These are phyloP conservation scores for Imleria badia DNA, from an alignment of 768 basidiomycete genomes.

Conservation along the genomic window DNA sequence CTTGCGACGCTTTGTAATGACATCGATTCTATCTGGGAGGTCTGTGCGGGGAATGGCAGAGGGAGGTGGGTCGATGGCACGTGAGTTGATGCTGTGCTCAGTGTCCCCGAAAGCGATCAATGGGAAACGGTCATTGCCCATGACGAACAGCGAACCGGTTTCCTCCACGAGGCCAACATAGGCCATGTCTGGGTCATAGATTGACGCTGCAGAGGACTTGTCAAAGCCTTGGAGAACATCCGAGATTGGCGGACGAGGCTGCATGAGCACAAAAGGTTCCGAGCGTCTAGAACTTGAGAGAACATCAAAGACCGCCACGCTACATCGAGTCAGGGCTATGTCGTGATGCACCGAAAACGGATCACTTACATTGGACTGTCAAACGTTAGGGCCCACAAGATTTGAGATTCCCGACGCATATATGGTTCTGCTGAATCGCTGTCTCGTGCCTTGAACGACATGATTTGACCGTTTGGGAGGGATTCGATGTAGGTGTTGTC, in stretches of 20 bases:
- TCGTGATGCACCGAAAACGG: neutral
- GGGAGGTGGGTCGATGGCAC: conserved; percentile 37
- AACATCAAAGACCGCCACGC: conserved; percentile 84
- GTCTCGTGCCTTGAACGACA: conserved; percentile 60
- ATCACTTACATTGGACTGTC: conserved; percentile 63
- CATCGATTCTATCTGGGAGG: conserved; percentile 43
- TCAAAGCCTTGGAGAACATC: conserved; percentile 62
- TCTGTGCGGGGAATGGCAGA: conserved; percentile 33
- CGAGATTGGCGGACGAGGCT: conserved; percentile 75
- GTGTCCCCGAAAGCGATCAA: conserved; percentile 71
- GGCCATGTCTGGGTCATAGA: conserved; percentile 53
- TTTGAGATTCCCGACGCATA: conserved; percentile 34
- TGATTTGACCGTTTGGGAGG: conserved; percentile 73
- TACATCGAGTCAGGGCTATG: conserved; percentile 24
- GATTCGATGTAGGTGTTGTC: conserved; percentile 83
- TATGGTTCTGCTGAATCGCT: conserved; percentile 29
- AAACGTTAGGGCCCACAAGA: conserved; percentile 63
- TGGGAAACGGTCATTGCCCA: conserved; percentile 81
- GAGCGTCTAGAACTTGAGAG: conserved; percentile 45
- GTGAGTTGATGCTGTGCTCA: conserved; percentile 33
- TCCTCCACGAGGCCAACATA: conserved; percentile 80
- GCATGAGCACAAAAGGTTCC: conserved; percentile 80
- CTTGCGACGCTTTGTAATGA: conserved; percentile 45
- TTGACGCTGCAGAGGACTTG: conserved; percentile 35
- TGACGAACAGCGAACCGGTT: conserved; percentile 75